Conservation (phyloP, 75 land plant genomes). For the Cunninghamia lanceolata region DNA sequence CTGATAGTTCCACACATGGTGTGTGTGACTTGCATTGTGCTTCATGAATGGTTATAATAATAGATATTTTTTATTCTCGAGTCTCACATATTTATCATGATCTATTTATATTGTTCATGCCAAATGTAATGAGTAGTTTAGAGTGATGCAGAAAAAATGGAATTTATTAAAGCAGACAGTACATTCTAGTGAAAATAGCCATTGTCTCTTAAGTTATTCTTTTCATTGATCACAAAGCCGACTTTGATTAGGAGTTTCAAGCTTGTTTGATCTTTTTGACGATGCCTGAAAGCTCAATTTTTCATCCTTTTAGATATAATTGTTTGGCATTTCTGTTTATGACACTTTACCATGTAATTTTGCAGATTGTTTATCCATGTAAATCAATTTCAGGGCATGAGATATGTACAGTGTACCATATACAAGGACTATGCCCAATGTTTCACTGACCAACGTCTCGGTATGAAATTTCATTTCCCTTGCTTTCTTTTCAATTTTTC, state of each 20-base stretch:
- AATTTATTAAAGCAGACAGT: not conserved
- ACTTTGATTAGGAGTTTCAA: not conserved
- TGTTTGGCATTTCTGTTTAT: not conserved
- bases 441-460: not conserved
- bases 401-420: not conserved
- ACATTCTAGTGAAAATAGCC: not conserved
- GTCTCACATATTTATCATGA: not conserved
- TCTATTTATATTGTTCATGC: not conserved
- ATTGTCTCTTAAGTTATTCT: not conserved
- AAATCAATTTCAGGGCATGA: slow-evolving; percentile 2
- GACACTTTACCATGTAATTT: not conserved
- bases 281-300: not conserved
- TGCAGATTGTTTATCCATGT: slow-evolving; percentile 3
- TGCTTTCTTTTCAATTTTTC: not conserved
- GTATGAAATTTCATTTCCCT: not conserved
- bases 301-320: not conserved
- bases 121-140: not conserved
- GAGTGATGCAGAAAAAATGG: not conserved
- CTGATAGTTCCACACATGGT: not conserved
- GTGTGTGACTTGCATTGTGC: not conserved
- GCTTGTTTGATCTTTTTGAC: not conserved
- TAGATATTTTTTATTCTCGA: not conserved
- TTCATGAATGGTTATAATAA: not conserved
- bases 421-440: not conserved
- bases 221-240: not conserved